These are phyloP conservation scores for Petunia axillaris DNA, from an alignment of 257 asterid genomes.

Conservation along the genomic window DNA sequence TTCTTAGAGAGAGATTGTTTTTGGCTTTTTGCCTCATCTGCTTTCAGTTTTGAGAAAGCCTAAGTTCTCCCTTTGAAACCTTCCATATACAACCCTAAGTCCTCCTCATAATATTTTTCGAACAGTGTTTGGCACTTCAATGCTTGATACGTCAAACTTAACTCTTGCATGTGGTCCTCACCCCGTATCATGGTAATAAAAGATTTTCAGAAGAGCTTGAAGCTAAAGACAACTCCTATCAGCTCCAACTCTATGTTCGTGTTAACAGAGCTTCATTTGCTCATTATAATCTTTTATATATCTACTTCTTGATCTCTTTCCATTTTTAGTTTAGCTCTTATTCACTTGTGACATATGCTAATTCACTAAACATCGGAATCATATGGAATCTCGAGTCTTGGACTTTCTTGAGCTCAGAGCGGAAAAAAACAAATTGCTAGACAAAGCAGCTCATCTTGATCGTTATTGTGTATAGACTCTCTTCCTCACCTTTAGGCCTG, in stretches of 20 bases:
- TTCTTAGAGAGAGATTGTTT: neutral
- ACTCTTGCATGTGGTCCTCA: neutral
- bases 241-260: neutral
- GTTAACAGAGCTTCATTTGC: neutral
- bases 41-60: neutral
- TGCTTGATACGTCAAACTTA: neutral
- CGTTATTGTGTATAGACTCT: neutral
- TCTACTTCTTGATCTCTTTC: constrained; percentile 3
- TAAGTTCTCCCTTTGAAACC: neutral
- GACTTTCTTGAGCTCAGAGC: neutral
- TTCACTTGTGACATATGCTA: neutral
- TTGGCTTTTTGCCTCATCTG: neutral
- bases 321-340: neutral
- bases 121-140: neutral
- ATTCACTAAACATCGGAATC: neutral
- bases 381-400: neutral
- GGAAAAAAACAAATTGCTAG: neutral
- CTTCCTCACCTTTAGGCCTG: neutral
- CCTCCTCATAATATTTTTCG: neutral
- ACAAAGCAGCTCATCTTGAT: neutral
- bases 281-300: neutral
- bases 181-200: neutral
- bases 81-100: neutral
- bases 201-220: neutral
- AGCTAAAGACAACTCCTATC: neutral